Conservation (phyloP, 192 early-diverging fungal genomes). For the Lobosporangium transversale region DNA sequence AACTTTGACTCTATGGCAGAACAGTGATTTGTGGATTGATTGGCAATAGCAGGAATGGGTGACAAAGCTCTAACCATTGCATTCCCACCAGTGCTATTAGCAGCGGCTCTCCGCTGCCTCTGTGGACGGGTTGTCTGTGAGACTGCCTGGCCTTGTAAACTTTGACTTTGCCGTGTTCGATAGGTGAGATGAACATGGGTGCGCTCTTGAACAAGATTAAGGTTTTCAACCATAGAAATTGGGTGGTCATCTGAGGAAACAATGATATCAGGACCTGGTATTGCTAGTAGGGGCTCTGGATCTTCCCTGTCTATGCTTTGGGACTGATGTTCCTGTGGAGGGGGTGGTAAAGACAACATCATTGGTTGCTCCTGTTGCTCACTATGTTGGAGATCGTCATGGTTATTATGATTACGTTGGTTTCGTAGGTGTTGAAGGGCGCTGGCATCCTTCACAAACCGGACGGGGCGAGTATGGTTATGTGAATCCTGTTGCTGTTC, state of each 20-base stretch:
- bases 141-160: conserved; percentile 6
- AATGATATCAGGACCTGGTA: conserved; percentile 23
- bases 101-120: conserved; percentile 11
- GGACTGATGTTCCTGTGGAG: background rate
- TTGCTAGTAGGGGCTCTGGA: conserved; percentile 3
- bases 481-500: conserved; percentile 10
- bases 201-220: conserved; percentile 18
- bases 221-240: conserved; percentile 28
- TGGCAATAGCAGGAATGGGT: background rate
- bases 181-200: conserved; percentile 13
- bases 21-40: background rate
- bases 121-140: conserved; percentile 4
- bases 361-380: conserved; percentile 9
- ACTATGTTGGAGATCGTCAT: background rate
- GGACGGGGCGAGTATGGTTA: background rate
- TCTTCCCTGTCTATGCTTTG: background rate
- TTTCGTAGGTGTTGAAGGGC: background rate
- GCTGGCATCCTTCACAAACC: background rate
- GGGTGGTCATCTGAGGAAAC: conserved; percentile 40
- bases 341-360: conserved; percentile 4
- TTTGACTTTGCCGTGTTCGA: conserved; percentile 3
- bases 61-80: background rate
- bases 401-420: background rate
- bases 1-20: background rate
- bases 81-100: background rate